A percentile compares a stretch with the other conserved stretches of the same genome.
Evolutionary conservation across 139 green algal species (phyloP).

Genomic region (Chlamydomonas sp.): DNA sequence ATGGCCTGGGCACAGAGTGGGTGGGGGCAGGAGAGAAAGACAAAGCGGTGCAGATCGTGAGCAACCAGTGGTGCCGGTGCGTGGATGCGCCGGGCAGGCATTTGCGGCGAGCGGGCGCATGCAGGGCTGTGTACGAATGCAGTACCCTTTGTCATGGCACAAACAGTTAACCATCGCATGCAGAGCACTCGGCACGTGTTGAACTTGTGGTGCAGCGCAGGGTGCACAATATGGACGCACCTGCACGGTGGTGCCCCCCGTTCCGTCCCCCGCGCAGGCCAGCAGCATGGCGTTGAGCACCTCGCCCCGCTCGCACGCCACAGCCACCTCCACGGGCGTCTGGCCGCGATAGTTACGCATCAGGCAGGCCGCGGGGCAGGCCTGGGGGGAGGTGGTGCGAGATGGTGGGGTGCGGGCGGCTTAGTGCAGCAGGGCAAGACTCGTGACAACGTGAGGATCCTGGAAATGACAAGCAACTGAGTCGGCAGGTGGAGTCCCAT

Average conservation of each 20-base stretch:
- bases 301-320: conserved; percentile 61
- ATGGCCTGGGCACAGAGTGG: conserved; percentile 49
- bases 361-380: conserved; percentile 55
- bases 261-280: conserved; percentile 63
- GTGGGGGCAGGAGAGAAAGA: conserved; percentile 3
- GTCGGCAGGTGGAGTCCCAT: too few relatives aligned
- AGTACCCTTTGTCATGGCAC: too few relatives aligned
- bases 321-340: conserved; percentile 69
- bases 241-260: conserved; percentile 27
- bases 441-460: too few relatives aligned
- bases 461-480: too few relatives aligned
- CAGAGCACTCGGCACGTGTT: too few relatives aligned
- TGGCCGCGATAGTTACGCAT: conserved; percentile 54
- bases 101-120: too few relatives aligned
- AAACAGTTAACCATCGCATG: too few relatives aligned
- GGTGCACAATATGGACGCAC: not conserved
- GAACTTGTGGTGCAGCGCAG: too few relatives aligned
- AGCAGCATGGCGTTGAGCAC: conserved; percentile 87
- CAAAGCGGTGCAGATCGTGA: not conserved
- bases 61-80: not conserved
- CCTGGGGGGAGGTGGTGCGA: conserved; percentile 16
- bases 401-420: not conserved
- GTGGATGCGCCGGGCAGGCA: too few relatives aligned
- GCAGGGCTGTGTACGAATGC: too few relatives aligned
- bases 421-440: too few relatives aligned